These are phyloP conservation scores for Casuarina glauca DNA, from an alignment of 306 rosid genomes.

Conservation along the genomic window DNA sequence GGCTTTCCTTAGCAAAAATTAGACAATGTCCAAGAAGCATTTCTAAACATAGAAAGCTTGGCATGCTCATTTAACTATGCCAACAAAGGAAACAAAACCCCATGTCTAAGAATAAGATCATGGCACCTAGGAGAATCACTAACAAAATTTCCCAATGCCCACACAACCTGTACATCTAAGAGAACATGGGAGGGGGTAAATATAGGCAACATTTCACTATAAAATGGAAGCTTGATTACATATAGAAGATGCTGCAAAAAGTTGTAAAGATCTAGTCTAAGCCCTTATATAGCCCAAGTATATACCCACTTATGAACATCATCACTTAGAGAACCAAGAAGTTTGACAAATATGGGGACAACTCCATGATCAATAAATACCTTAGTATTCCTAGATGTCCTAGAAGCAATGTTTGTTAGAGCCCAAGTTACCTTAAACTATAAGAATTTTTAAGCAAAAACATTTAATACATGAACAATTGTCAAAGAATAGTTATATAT, in stretches of 20 bases:
- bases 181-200: background rate
- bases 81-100: slow-evolving; percentile 78
- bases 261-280: background rate
- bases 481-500: background rate
- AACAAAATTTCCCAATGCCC: slow-evolving; percentile 97
- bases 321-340: slow-evolving; percentile 81
- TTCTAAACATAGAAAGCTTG: slow-evolving; percentile 93
- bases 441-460: slow-evolving; percentile 21
- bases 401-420: slow-evolving; percentile 90
- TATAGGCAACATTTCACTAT: background rate
- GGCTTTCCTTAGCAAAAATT: slow-evolving; percentile 98
- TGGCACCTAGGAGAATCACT: slow-evolving; percentile 96
- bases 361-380: slow-evolving; percentile 89
- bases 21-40: slow-evolving; percentile 95
- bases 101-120: slow-evolving; percentile 78
- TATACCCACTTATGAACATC: slow-evolving; percentile 94
- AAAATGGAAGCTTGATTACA: background rate
- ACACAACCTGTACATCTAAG: slow-evolving; percentile 61
- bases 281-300: background rate
- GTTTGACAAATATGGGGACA: slow-evolving; percentile 82
- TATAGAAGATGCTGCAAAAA: background rate
- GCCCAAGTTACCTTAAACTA: slow-evolving; percentile 99
- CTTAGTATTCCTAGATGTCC: slow-evolving; percentile 88
- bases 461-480: slow-evolving; percentile 1
- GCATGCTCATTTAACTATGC: slow-evolving; percentile 83